Percentiles rank a stretch among this genome's conserved stretches.
These are phyloP conservation scores for Arabis alpina DNA, from an alignment of 345 rosid genomes.

Conservation along the genomic window DNA sequence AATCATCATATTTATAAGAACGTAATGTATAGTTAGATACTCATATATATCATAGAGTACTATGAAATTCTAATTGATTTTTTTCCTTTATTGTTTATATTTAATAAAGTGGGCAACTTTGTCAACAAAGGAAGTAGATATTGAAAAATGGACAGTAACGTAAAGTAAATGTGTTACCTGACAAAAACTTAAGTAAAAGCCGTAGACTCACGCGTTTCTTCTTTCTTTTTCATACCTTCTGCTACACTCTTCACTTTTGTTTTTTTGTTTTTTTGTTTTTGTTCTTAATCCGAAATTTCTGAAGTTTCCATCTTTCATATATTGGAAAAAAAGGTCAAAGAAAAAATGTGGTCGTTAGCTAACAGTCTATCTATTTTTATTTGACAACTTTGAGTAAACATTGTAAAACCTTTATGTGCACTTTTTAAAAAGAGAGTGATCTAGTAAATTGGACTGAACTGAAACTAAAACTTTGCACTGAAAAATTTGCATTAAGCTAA, in stretches of 20 bases:
- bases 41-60: neutral
- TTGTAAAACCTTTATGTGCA: neutral
- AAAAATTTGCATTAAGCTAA: no score
- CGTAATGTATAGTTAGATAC: slow-evolving; percentile 26
- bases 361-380: neutral
- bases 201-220: slow-evolving; percentile 25
- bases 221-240: slow-evolving; percentile 20
- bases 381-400: neutral
- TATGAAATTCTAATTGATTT: slow-evolving; percentile 12
- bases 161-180: slow-evolving; percentile 38
- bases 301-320: neutral
- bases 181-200: slow-evolving; percentile 29
- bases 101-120: slow-evolving; percentile 29
- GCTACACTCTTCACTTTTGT: neutral
- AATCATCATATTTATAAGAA: slow-evolving; percentile 30
- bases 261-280: neutral
- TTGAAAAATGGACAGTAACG: slow-evolving; percentile 23
- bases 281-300: neutral
- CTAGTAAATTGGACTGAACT: neutral
- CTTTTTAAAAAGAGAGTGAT: neutral
- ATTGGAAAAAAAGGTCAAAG: neutral
- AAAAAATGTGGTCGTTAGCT: neutral
- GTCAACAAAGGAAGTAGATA: slow-evolving; percentile 30
- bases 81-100: neutral
- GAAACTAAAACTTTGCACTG: neutral